Evolutionary conservation across 2,329 filamentous ascomycete species (phyloP).

Genomic region (Aspergillus japonicus): DNA sequence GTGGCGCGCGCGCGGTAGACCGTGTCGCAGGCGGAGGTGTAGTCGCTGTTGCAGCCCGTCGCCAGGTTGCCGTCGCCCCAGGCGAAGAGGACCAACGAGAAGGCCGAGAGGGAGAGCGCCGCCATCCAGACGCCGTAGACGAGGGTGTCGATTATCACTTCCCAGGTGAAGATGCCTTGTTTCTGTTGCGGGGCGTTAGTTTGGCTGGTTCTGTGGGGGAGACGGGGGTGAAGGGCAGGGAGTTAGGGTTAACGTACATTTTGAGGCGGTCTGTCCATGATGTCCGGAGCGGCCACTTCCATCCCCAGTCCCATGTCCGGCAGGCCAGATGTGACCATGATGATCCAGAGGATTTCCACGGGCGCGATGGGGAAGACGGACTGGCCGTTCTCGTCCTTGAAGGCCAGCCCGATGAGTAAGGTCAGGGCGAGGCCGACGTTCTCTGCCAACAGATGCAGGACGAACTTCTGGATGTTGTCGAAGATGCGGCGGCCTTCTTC

Average conservation of each 20-base stretch:
- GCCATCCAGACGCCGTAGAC: constrained; percentile 80
- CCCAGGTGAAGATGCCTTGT: constrained; percentile 71
- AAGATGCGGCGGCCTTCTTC: constrained; percentile 83
- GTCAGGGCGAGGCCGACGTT: constrained; percentile 84
- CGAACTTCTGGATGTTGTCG: constrained; percentile 87
- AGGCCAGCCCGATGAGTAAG: constrained; percentile 75
- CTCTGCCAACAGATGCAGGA: constrained; percentile 73
- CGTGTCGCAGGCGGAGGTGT: constrained; percentile 56
- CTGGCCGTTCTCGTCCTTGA: constrained; percentile 68
- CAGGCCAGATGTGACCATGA: constrained; percentile 85
- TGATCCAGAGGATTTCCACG: constrained; percentile 89
- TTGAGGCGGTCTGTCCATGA: constrained; percentile 78
- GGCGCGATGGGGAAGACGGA: constrained; percentile 86
- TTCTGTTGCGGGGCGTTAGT: constrained; percentile 35
- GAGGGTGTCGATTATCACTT: constrained; percentile 75
- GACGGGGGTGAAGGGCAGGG: neutral
- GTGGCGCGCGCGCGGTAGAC: constrained; percentile 72
- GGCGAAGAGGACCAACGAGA: constrained; percentile 64
- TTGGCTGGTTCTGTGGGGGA: no score
- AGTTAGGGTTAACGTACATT: constrained; percentile 30
- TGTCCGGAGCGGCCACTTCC: constrained; percentile 70
- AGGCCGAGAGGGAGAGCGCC: constrained; percentile 62
- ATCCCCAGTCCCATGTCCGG: constrained; percentile 86
- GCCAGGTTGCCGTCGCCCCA: constrained; percentile 62
- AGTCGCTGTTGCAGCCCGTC: constrained; percentile 59